Evolutionary conservation across 148 eudicot genomes (phyloP).

Genomic region (Simmondsia chinensis): DNA sequence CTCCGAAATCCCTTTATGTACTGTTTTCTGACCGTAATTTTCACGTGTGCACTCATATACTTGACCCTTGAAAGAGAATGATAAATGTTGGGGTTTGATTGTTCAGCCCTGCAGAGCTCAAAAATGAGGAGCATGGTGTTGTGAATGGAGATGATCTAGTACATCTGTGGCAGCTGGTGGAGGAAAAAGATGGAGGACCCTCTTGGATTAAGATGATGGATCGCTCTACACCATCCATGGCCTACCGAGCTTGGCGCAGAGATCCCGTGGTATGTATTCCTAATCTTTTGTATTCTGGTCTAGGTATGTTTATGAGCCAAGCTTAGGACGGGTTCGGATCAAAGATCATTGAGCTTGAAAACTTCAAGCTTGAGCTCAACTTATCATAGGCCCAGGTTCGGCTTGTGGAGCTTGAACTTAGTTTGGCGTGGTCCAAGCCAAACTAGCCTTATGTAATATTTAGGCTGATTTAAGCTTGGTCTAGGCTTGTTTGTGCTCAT

Average conservation of each 20-base stretch:
- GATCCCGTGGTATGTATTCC: conserved; percentile 46
- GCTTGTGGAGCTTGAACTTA: no score
- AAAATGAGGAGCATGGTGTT: conserved; percentile 22
- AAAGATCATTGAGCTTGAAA: no score
- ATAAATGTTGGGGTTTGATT: conserved; percentile 8
- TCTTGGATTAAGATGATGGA: conserved; percentile 95
- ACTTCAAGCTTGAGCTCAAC: no score
- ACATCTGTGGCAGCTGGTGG: conserved; percentile 59
- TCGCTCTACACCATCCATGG: conserved; percentile 58
- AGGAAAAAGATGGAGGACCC: conserved; percentile 84
- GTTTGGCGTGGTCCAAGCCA: no score
- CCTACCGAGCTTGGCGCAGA: conserved; percentile 92
- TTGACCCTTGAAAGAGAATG: background rate
- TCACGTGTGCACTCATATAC: background rate
- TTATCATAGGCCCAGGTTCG: no score
- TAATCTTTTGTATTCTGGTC: background rate
- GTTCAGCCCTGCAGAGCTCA: conserved; percentile 35
- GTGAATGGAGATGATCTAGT: conserved; percentile 52
- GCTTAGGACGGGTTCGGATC: no score
- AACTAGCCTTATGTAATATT: no score
- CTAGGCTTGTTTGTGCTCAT: no score
- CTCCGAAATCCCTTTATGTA: background rate
- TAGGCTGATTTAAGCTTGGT: no score
- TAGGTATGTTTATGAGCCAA: no score
- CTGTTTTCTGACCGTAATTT: background rate